Evolutionary conservation across 1,284 basidiomycete genomes (phyloP), one percentile per base, ranked within the genome.

Genomic region (Fereydounia khargensis): DNA sequence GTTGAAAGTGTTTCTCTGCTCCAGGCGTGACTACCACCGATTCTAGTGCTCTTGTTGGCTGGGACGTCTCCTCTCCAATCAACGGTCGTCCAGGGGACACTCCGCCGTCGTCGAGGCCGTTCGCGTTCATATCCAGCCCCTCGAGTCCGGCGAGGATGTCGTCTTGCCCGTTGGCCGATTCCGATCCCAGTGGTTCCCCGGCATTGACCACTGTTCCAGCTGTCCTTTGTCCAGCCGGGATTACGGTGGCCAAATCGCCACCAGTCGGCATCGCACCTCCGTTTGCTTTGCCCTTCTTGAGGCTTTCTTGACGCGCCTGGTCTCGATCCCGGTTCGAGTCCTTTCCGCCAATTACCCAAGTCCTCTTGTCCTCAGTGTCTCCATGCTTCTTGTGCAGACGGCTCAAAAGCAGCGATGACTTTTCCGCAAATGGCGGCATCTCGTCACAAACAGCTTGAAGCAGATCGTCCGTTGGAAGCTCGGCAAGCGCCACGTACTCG

Each of bases 361-460:
- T 94, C 36, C 91, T 82, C 78, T 94, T 94, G 76, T 95, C 91
- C 27, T 68, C 71, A 6, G 70, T 73, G 67, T 91, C 88, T 4
- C 86, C 86, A 31, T 89, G 86, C 74, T 92, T 92, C 68, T 85
- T 85, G 70, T 94, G 89, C 31, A 97, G 78, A 28, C 91, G 82
- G 47, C 83, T 87, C 31, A 95, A 79, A 14, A 98, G 81, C 6
- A 92, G 46, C 10, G 68, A 96, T 62, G 91, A 88, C 39, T 92
- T 85, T 46, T 95, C 88, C 1, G 92, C 90, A 81, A 96, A 99
- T 0, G 94, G 90, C 6, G 95, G 95, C 86, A 99, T 98, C 79
- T 98, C 95, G 75, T 97, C 95, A 77, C 92, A 97, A 11, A 98
- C 85, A 47, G 88, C 88, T 73, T 92, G 89, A 42, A 99, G 79